Conservation (phyloP, 2,329 filamentous ascomycete genomes). For the Monosporascus sp. region DNA sequence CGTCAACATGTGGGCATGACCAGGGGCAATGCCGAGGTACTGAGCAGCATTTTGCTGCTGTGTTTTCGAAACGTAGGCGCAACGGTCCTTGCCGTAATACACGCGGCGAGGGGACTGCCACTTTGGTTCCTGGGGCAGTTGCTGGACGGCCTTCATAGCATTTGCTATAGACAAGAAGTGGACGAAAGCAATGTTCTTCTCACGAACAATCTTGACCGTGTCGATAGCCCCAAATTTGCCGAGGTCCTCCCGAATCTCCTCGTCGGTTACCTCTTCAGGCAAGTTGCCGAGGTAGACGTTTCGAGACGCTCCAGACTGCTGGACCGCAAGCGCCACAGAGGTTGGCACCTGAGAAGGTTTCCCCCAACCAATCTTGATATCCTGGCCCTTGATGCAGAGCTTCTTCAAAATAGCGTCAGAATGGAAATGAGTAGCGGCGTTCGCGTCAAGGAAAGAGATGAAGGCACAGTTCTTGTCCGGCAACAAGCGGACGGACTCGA, state of each 20-base stretch:
- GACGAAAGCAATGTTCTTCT: conserved; percentile 97
- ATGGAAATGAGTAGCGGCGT: conserved; percentile 97
- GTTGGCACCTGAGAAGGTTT: conserved; percentile 98
- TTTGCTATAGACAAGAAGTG: conserved; percentile 95
- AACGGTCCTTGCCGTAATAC: conserved; percentile 98
- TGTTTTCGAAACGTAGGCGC: conserved; percentile 97
- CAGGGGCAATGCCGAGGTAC: conserved; percentile 93
- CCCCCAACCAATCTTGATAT: conserved; percentile 99
- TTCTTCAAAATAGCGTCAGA: conserved; percentile 99
- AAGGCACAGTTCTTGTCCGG: conserved; percentile 99
- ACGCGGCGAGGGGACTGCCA: conserved; percentile 95
- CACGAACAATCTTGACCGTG: conserved; percentile 93
- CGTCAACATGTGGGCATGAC: conserved; percentile 93
- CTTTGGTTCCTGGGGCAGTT: conserved; percentile 91
- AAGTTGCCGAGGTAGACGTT: conserved; percentile 97
- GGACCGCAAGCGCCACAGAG: conserved; percentile 92
- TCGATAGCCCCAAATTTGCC: conserved; percentile 96
- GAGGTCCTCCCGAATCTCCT: conserved; percentile 88
- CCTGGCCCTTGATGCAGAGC: conserved; percentile 95
- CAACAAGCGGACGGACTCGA: conserved; percentile 94
- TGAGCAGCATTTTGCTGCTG: conserved; percentile 99
- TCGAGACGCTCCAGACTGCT: conserved; percentile 92
- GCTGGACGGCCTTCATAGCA: conserved; percentile 95
- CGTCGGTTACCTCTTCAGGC: conserved; percentile 82
- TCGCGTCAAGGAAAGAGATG: conserved; percentile 97